Evolutionary conservation across 164 flowering plant genomes (phyloP).

Genomic region (Annona cherimola): DNA sequence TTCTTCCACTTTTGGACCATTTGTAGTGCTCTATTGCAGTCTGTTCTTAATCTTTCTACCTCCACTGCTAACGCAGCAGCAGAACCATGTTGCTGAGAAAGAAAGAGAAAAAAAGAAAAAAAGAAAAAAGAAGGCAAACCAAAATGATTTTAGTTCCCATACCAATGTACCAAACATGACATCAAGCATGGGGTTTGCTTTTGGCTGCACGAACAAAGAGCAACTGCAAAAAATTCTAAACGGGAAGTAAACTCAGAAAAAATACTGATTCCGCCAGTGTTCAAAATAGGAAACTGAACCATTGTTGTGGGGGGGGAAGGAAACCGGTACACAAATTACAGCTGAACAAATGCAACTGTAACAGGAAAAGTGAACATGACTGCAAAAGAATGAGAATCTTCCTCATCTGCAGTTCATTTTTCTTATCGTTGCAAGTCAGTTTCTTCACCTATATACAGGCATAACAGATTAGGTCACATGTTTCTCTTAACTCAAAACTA

Average conservation of each 20-base stretch:
- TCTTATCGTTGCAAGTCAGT: too few species aligned
- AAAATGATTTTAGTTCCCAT: background rate
- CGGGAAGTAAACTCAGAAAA: background rate
- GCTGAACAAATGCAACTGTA: background rate
- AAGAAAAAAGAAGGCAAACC: background rate
- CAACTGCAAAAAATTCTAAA: too few species aligned
- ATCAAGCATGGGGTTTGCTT: background rate
- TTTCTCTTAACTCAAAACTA: too few species aligned
- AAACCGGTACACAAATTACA: background rate
- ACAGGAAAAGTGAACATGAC: background rate
- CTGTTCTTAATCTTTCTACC: slow-evolving; percentile 52
- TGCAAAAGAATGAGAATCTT: background rate
- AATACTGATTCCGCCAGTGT: background rate
- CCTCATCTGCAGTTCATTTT: too few species aligned
- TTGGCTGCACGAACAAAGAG: too few species aligned
- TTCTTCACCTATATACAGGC: too few species aligned
- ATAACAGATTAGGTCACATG: too few species aligned
- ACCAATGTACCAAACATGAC: background rate
- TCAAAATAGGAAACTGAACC: background rate
- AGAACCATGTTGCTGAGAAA: slow-evolving; percentile 62
- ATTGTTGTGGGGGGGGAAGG: too few species aligned
- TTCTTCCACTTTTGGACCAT: slow-evolving; percentile 62
- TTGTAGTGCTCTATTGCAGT: slow-evolving; percentile 42
- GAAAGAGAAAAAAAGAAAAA: slow-evolving; percentile 4
- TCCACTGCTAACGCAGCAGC: slow-evolving; percentile 63